Evolutionary conservation across 2,329 filamentous ascomycete species (phyloP).

Genomic region (Chrysoporthe austroafricana): DNA sequence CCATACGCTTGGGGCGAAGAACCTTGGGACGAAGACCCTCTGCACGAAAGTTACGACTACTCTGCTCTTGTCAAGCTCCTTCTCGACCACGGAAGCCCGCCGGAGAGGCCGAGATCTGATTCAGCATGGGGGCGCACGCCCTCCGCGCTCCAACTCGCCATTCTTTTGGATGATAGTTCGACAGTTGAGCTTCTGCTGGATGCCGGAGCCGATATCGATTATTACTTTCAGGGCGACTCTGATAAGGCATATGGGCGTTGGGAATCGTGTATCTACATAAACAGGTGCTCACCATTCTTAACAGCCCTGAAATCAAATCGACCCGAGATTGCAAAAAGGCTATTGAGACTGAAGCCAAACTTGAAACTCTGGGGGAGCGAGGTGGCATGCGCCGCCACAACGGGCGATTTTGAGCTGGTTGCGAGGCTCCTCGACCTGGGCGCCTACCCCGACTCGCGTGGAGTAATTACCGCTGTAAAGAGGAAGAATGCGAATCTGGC

Average conservation of each 20-base stretch:
- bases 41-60: too few species aligned
- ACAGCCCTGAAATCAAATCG: rapidly evolving
- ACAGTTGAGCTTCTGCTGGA: neutral
- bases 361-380: neutral
- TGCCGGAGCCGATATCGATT: conserved; percentile 1
- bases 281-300: conserved; percentile 1
- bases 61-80: neutral
- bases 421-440: neutral
- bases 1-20: too few species aligned
- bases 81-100: neutral
- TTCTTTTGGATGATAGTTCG: too few species aligned
- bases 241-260: neutral
- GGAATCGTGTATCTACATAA: too few species aligned
- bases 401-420: neutral
- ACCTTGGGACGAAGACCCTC: too few species aligned
- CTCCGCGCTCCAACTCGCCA: neutral
- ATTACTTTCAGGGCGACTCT: neutral
- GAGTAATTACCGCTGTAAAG: neutral
- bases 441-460: neutral
- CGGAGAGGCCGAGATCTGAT: neutral
- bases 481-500: too few species aligned
- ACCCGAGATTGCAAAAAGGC: neutral
- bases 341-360: neutral
- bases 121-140: rapidly evolving
- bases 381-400: rapidly evolving